Evolutionary conservation across 1,139 yeast genomes (phyloP), one percentile per base, ranked within the genome.

Genomic region (Pichia sp.): DNA sequence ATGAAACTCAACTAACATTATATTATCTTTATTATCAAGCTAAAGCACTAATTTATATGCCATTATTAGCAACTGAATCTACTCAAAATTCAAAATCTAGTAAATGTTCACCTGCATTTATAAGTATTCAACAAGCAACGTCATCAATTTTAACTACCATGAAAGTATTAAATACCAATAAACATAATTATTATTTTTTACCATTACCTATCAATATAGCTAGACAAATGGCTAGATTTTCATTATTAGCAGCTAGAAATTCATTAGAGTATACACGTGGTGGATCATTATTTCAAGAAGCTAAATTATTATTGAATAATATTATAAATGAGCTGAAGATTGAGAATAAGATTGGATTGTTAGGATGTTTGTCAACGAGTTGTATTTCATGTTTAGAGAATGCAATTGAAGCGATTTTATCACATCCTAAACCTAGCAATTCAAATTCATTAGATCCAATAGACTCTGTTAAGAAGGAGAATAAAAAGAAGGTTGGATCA

Each of bases 211-310:
- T 84, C 34, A 85, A 84, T 54, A 66, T 79, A n/a, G 68, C 88
- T 0, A 64, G 93, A 44, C 76, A 81, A 46, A 76, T 78, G 52
- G 78, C 88, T 1, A 66, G 88, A 36, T 71, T 81, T 48, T 72
- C 88, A 0, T 65, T 86, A 15, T 60, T 86, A 42, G 84, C 85
- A 16, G 85, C 94, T 1, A 80, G 80, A 50, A 89, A 94, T 9
- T 76, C 87, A 1, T 66, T 87, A 44, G 95, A 86, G 50, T 86
- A 85, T 57, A 80, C 87, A 3, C 78, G 85, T 56, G 88, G 91
- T 21, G 95, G 96, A 0, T 80, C 91, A 1, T 62, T 87, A 43
- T 78, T 80, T 53, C 82, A 76, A 55, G 86, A 80, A 38, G 78
- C 81, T 57, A 81, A 79, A 49, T 69, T 64, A 28, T 61, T 81